A percentile compares a stretch with the other conserved stretches of the same genome.
phyloP scores from a whole-genome alignment of 805 yeast species.

The Lipomyces yamanashiensis region DNA sequence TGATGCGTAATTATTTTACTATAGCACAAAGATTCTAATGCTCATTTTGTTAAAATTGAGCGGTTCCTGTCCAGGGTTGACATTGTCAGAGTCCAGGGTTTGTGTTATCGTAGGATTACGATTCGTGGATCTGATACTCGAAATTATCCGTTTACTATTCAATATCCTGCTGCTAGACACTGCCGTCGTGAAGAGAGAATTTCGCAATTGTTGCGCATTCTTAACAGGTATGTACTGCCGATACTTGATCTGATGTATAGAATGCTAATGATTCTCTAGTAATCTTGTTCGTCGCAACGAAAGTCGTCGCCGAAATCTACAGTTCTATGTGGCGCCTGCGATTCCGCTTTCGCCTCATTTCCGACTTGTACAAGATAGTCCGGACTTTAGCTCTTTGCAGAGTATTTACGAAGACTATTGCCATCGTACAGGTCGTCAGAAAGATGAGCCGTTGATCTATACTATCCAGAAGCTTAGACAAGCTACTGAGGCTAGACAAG shows the following conservation, averaged over 20 bases:
- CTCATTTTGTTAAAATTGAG: constrained; percentile 91
- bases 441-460: constrained; percentile 89
- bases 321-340: constrained; percentile 86
- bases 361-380: constrained; percentile 83
- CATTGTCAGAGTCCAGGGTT: constrained; percentile 84
- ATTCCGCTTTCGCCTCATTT: constrained; percentile 95
- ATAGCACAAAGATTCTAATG: constrained; percentile 69
- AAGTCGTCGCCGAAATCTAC: constrained; percentile 81
- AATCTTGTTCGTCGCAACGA: constrained; percentile 81
- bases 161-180: constrained; percentile 96
- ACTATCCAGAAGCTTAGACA: constrained; percentile 84
- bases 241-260: neutral
- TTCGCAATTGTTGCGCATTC: constrained; percentile 86
- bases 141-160: constrained; percentile 90
- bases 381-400: constrained; percentile 74
- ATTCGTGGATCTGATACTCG: constrained; percentile 95
- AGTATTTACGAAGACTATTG: constrained; percentile 88
- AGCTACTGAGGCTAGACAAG: constrained; percentile 82
- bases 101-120: constrained; percentile 85
- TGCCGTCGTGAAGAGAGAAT: constrained; percentile 95
- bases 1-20: neutral
- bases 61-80: constrained; percentile 89
- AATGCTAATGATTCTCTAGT: constrained; percentile 46
- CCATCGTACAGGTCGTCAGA: constrained; percentile 66
- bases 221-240: constrained; percentile 52